Conservation (phyloP, 371 early-diverging fungal genomes). For the Phascolomyces articulosus region DNA sequence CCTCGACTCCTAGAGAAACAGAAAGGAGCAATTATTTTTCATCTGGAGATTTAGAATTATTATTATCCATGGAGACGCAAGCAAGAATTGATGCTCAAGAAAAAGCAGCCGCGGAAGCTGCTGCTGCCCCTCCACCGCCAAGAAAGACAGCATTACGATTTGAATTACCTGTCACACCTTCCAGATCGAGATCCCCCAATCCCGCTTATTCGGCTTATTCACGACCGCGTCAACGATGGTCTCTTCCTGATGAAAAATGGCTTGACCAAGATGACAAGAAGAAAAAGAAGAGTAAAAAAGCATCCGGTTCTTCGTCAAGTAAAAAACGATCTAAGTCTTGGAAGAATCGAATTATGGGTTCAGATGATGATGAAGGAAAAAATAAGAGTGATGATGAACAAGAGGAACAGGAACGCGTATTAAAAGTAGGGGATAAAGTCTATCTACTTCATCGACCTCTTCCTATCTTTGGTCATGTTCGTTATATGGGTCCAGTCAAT, state of each 20-base stretch:
- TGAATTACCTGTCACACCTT: constrained; percentile 27
- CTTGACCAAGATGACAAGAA: constrained; percentile 12
- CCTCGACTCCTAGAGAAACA: constrained; percentile 1
- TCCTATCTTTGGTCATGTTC: constrained; percentile 37
- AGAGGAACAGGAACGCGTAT: not conserved
- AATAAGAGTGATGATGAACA: not conserved
- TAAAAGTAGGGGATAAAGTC: constrained; percentile 31
- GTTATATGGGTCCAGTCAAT: constrained; percentile 37
- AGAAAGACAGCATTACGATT: constrained; percentile 23
- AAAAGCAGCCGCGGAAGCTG: constrained; percentile 7
- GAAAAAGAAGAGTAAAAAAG: not conserved
- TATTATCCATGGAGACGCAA: constrained; percentile 38
- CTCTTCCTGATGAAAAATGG: constrained; percentile 17
- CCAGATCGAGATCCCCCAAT: constrained; percentile 13
- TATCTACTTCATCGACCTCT: constrained; percentile 34
- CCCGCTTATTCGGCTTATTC: constrained; percentile 10
- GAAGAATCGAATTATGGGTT: constrained; percentile 13
- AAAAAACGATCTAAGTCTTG: constrained; percentile 5
- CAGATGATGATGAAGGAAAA: constrained; percentile 6
- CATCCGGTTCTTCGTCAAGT: not conserved
- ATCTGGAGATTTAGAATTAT: constrained; percentile 29
- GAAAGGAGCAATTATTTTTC: constrained; percentile 1
- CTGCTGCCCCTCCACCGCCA: constrained; percentile 6
- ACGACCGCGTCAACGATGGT: constrained; percentile 19
- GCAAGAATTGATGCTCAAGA: constrained; percentile 33